Evolutionary conservation across 1,139 yeast species (phyloP).

Genomic region (Hyphopichia burtonii): DNA sequence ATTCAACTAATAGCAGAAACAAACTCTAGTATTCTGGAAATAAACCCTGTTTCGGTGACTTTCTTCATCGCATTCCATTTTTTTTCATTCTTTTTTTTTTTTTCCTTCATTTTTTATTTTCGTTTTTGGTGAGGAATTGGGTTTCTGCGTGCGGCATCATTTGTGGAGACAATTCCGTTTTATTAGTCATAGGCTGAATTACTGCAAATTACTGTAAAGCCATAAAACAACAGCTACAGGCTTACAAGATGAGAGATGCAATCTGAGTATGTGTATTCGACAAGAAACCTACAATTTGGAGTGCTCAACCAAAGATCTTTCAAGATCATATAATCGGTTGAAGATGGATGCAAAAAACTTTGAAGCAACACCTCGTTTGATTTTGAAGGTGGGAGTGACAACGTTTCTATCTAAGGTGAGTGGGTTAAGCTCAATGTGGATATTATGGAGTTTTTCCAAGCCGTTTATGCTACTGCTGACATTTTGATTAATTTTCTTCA

Average conservation of each 20-base stretch:
- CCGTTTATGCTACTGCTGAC: conserved; percentile 25
- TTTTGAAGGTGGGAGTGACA: conserved; percentile 41
- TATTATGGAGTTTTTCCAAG: conserved; percentile 32
- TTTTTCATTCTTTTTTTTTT: neutral
- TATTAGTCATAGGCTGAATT: neutral
- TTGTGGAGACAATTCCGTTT: neutral
- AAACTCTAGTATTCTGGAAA: neutral
- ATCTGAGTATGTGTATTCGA: no score
- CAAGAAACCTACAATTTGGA: no score
- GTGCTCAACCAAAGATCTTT: conserved; percentile 15
- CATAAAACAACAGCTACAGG: no score
- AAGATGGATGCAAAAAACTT: conserved; percentile 15
- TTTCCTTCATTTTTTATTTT: neutral
- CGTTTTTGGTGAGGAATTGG: neutral
- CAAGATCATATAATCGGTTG: conserved; percentile 19
- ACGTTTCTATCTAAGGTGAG: conserved; percentile 30
- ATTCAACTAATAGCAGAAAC: no score
- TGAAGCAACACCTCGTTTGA: conserved; percentile 31
- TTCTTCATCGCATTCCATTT: neutral
- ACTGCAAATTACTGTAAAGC: no score
- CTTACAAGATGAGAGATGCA: no score
- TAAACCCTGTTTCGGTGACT: neutral
- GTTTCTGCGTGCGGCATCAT: neutral
- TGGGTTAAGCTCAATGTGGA: conserved; percentile 34
- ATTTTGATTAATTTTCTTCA: conserved; percentile 22